These are phyloP conservation scores for Jatropha multifida DNA, from an alignment of 441 rosid species.

Conservation along the genomic window DNA sequence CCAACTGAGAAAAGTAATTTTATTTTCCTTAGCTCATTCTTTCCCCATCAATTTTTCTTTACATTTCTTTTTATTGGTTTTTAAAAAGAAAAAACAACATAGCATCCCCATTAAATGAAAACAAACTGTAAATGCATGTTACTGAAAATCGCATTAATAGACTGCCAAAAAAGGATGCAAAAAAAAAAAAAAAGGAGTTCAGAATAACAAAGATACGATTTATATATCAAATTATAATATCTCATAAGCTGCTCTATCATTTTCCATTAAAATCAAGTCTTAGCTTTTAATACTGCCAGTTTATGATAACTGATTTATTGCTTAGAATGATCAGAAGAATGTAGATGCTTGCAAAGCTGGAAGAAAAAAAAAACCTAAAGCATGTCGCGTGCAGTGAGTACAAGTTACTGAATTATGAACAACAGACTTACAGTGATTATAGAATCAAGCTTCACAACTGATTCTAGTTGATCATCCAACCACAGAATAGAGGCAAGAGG, in stretches of 20 bases:
- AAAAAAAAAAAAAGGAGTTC: background rate
- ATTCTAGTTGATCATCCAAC: conserved; percentile 94
- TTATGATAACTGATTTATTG: background rate
- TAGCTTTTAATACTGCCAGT: background rate
- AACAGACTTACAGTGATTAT: conserved; percentile 65
- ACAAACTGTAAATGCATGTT: background rate
- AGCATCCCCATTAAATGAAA: background rate
- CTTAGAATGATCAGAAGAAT: background rate
- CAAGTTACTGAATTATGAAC: background rate
- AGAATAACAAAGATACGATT: background rate
- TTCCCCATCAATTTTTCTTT: background rate
- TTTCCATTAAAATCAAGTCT: conserved; percentile 10
- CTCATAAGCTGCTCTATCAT: background rate
- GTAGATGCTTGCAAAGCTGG: background rate
- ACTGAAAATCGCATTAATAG: background rate
- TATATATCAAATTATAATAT: background rate
- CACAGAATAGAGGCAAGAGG: conserved; percentile 93
- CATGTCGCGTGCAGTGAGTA: background rate
- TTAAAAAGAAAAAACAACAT: background rate
- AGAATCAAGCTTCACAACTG: conserved; percentile 87
- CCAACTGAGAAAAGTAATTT: no score
- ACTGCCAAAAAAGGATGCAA: background rate
- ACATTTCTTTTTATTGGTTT: background rate
- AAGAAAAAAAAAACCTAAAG: background rate
- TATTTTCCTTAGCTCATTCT: background rate